These are phyloP conservation scores for Globisporangium yorkense DNA, from an alignment of 352 stramenopile genomes.

Conservation along the genomic window DNA sequence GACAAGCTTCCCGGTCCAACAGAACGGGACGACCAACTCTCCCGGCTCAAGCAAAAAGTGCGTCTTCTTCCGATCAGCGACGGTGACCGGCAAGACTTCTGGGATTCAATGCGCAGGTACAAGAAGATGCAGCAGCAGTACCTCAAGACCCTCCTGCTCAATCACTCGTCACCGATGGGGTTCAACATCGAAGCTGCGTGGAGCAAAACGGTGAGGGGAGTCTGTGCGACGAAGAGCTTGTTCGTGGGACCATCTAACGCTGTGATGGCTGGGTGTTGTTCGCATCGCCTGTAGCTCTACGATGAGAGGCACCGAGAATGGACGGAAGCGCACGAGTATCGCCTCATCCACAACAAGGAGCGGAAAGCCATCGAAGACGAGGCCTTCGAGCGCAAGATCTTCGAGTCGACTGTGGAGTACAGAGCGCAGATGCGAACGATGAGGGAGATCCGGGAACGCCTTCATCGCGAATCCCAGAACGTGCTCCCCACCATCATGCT, in stretches of 20 bases:
- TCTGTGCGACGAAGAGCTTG: background rate
- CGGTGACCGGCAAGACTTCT: constrained; percentile 32
- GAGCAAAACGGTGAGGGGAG: constrained; percentile 26
- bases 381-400: constrained; percentile 33
- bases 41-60: constrained; percentile 36
- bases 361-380: constrained; percentile 44
- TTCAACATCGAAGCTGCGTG: constrained; percentile 61
- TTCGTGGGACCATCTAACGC: background rate
- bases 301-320: constrained; percentile 36
- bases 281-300: constrained; percentile 22
- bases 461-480: constrained; percentile 28
- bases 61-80: constrained; percentile 35
- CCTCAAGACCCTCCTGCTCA: constrained; percentile 18
- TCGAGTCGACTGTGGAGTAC: constrained; percentile 40
- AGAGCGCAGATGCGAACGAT: constrained; percentile 38
- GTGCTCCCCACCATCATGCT: constrained; percentile 44
- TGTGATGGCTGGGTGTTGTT: background rate
- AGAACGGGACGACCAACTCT: constrained; percentile 28
- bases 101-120: constrained; percentile 37
- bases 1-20: background rate
- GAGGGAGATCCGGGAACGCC: constrained; percentile 25
- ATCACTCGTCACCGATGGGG: constrained; percentile 34
- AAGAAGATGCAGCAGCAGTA: constrained; percentile 35
- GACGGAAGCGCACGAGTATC: constrained; percentile 30
- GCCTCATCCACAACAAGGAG: constrained; percentile 20